Conservation (phyloP, 1,139 yeast genomes). For the Schizosaccharomyces versatilis region DNA sequence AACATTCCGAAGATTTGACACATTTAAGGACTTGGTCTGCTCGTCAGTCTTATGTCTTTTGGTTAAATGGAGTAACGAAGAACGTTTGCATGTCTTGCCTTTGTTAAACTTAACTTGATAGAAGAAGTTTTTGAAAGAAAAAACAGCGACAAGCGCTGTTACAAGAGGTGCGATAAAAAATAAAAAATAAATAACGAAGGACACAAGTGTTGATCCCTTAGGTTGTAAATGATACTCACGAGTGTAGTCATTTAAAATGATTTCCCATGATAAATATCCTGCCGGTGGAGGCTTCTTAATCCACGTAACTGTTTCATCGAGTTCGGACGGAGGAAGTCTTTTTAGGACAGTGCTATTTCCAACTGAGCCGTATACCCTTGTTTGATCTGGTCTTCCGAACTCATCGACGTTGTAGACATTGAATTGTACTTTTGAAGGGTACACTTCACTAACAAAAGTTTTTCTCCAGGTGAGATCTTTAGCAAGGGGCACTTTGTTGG, state of each 20-base stretch:
- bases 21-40: too few species aligned
- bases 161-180: conserved; percentile 6
- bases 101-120: conserved; percentile 9
- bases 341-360: conserved; percentile 6
- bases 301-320: conserved; percentile 6
- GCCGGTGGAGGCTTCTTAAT: conserved; percentile 7
- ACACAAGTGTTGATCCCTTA: conserved; percentile 6
- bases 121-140: conserved; percentile 7
- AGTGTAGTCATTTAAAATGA: conserved; percentile 6
- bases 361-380: conserved; percentile 7
- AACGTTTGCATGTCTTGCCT: conserved; percentile 3
- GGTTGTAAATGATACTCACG: conserved; percentile 3
- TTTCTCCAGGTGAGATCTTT: conserved; percentile 7
- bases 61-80: too few species aligned
- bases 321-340: conserved; percentile 8
- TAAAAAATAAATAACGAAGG: conserved; percentile 6
- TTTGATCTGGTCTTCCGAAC: conserved; percentile 8
- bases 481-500: conserved; percentile 3
- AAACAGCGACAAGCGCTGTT: conserved; percentile 5
- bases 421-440: conserved; percentile 7
- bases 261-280: conserved; percentile 7
- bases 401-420: conserved; percentile 10
- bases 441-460: conserved; percentile 7
- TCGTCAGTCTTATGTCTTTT: too few species aligned
- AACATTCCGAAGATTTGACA: too few species aligned